Evolutionary conservation across 2,329 filamentous ascomycete species (phyloP), one percentile per base, ranked within the genome.

Genomic region (Albophoma yamanashiensis): DNA sequence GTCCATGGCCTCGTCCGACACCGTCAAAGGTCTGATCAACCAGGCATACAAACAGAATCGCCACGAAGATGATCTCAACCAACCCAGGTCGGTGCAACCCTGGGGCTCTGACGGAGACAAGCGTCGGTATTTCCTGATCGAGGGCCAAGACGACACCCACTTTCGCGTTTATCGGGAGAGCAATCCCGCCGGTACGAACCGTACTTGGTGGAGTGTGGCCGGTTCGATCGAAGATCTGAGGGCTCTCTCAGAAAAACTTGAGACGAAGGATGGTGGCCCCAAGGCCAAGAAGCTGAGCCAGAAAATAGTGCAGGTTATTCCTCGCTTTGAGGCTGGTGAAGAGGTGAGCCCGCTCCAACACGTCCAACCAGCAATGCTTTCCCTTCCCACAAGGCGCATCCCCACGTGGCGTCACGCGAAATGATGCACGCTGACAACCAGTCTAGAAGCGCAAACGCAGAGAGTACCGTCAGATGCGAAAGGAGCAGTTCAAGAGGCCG

Each of bases 81-180:
- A 97, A 66, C 89, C 92, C 11, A 80, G 95, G 42, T 92, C 91
- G 1, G 89, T 96, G 55, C 92, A 96, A 70, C 86, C 91, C 5
- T 97, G 92, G 92, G 92, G 92, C 11, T 83, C 85, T 15, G 92
- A 96, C 71, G 91, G 89, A 64, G 87, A 96, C 67, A 96, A 94
- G 78, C 87, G 94, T 60, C 87, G 92, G 62, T 99, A 97, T 75
- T 99, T 89, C 78, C 79, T 99, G 56, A 84, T 99, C 63, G 94
- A 99, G 75, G 94, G 94, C 15, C 84, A 91, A 66, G 93, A 97
- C 67, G 92, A 99, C 73, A 97, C 93, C 4, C 84, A 89, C 63
- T 99, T 99, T 74, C 85, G 94, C 63, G 84, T 99, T 53, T 99
- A 99, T 73, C 84, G 94, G 58, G 94, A 99, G 75, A 93, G 90